Conservation (phyloP, 371 early-diverging fungal species). For the Apophysomyces variabilis region DNA sequence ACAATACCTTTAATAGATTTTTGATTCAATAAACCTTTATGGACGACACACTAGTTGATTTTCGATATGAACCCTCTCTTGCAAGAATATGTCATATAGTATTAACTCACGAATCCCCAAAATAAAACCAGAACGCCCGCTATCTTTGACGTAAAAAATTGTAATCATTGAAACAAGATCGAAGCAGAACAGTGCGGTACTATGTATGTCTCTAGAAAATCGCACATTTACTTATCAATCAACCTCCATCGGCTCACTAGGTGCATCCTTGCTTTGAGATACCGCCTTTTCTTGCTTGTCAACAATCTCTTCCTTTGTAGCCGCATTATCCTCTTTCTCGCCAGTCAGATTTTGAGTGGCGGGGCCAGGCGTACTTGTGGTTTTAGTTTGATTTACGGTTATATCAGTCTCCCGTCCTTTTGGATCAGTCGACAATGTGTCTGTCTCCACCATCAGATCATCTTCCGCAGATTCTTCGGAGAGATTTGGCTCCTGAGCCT, state of each 20-base stretch:
- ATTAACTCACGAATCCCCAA: no score
- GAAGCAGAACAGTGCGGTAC: not conserved
- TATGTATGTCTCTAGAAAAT: not conserved
- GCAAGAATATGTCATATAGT: no score
- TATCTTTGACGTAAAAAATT: not conserved
- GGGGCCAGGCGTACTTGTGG: not conserved
- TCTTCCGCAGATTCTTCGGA: no score
- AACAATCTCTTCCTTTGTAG: not conserved
- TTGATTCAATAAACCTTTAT: slow-evolving; percentile 3
- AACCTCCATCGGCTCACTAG: slow-evolving; percentile 1
- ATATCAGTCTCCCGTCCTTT: not conserved
- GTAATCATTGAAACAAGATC: not conserved
- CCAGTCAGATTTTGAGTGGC: no score
- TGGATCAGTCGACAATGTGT: no score
- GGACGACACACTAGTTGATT: no score
- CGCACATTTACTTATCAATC: not conserved
- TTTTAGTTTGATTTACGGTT: not conserved
- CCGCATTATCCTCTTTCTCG: not conserved
- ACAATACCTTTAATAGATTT: slow-evolving; percentile 9
- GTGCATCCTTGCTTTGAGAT: not conserved
- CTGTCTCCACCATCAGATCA: no score
- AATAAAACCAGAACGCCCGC: no score
- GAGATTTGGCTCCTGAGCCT: no score
- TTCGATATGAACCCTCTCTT: no score
- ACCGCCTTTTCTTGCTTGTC: not conserved